Conservation (phyloP, 2,329 filamentous ascomycete species). For the Exophiala aquamarina region DNA sequence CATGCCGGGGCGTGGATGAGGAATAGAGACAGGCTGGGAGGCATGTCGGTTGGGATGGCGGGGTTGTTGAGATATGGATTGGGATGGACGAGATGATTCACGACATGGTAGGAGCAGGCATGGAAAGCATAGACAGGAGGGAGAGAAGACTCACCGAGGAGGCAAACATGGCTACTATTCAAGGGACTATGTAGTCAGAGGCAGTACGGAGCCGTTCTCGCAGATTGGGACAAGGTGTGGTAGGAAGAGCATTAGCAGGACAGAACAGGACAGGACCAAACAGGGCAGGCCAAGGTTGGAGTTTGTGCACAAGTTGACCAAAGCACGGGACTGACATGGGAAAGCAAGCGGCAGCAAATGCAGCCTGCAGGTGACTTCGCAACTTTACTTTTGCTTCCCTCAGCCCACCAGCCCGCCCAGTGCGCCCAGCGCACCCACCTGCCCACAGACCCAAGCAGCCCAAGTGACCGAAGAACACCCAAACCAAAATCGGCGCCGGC, state of each 20-base stretch:
- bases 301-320: too few relatives aligned
- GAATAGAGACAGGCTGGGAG: constrained; percentile 21
- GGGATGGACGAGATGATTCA: constrained; percentile 9
- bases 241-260: constrained; percentile 1
- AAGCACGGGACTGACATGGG: too few relatives aligned
- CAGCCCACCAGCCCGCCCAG: too few relatives aligned
- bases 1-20: constrained; percentile 22
- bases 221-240: constrained; percentile 14
- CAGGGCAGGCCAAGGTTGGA: too few relatives aligned
- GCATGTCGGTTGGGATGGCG: constrained; percentile 17
- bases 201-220: constrained; percentile 8
- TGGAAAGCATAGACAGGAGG: constrained; percentile 5
- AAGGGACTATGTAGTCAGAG: constrained; percentile 20
- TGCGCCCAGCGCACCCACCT: too few relatives aligned
- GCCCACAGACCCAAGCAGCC: too few relatives aligned
- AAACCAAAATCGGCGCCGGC: too few relatives aligned
- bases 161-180: constrained; percentile 26
- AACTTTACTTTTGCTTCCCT: background rate
- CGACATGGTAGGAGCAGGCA: constrained; percentile 9
- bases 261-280: too few relatives aligned
- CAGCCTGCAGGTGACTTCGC: constrained; percentile 1
- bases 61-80: constrained; percentile 11
- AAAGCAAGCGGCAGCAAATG: too few relatives aligned
- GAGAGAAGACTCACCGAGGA: constrained; percentile 24
- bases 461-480: too few relatives aligned